These are phyloP conservation scores for Pythium coloratum DNA, from an alignment of 352 stramenopile genomes.

Conservation along the genomic window DNA sequence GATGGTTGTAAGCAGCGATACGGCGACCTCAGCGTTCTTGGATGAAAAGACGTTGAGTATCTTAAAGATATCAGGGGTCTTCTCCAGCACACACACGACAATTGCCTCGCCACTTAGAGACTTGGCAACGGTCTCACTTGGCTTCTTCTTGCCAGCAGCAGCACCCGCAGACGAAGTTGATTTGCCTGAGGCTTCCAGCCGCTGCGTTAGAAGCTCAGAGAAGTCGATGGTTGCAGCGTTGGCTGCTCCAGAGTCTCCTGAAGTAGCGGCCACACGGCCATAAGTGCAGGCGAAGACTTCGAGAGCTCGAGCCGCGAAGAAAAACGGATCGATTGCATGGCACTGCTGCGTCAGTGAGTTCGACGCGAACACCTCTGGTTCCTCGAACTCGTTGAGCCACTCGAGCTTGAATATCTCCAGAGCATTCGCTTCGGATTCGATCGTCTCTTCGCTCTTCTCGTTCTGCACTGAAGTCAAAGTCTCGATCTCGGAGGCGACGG, in stretches of 20 bases:
- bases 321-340: constrained; percentile 41
- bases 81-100: constrained; percentile 21
- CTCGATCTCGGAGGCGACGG: constrained; percentile 20
- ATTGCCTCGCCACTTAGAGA: constrained; percentile 8
- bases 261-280: not conserved
- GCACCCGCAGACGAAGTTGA: not conserved
- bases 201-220: constrained; percentile 23
- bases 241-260: not conserved
- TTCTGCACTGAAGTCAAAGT: not conserved
- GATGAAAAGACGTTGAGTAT: constrained; percentile 16
- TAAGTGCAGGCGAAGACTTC: constrained; percentile 34
- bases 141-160: constrained; percentile 22
- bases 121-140: constrained; percentile 5
- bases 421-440: constrained; percentile 3
- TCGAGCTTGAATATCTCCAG: constrained; percentile 37
- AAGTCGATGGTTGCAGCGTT: constrained; percentile 11
- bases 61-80: constrained; percentile 11
- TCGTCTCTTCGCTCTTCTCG: constrained; percentile 4
- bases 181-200: constrained; percentile 14
- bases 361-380: constrained; percentile 33
- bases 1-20: constrained; percentile 19
- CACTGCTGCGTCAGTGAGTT: constrained; percentile 31
- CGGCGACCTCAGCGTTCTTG: constrained; percentile 19
- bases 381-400: constrained; percentile 49
- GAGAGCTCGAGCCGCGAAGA: constrained; percentile 35